Evolutionary conservation across 2,329 filamentous ascomycete genomes (phyloP).

Genomic region (Coniosporium tulheliwenetii): DNA sequence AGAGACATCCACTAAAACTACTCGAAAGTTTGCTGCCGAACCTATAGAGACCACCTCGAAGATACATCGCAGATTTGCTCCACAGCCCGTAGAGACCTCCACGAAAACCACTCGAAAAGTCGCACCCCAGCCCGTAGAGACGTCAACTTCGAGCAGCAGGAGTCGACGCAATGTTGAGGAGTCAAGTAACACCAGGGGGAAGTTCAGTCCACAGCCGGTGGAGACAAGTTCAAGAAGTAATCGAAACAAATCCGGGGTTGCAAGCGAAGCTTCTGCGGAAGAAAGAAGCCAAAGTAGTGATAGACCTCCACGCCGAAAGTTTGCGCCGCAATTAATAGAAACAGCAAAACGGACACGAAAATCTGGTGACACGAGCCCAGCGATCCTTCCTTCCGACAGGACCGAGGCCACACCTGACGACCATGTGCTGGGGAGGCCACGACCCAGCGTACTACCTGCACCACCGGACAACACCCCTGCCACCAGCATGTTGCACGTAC

Average conservation of each 20-base stretch:
- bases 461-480: slow-evolving; percentile 18
- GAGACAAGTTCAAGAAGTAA: slow-evolving; percentile 9
- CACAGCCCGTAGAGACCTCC: slow-evolving; percentile 5
- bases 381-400: slow-evolving; percentile 50
- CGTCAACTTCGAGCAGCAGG: slow-evolving; percentile 6
- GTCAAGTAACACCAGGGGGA: slow-evolving; percentile 1
- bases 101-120: slow-evolving; percentile 9
- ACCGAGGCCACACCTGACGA: slow-evolving; percentile 50
- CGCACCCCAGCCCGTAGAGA: slow-evolving; percentile 17
- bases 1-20: slow-evolving; percentile 14
- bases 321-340: slow-evolving; percentile 69
- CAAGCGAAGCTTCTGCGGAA: not conserved
- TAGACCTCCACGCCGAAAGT: slow-evolving; percentile 29
- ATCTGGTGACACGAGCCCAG: slow-evolving; percentile 46
- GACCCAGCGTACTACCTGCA: slow-evolving; percentile 40
- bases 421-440: slow-evolving; percentile 4
- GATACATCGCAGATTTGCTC: slow-evolving; percentile 3
- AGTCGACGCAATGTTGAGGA: not conserved
- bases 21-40: slow-evolving; percentile 5
- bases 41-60: slow-evolving; percentile 4
- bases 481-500: slow-evolving; percentile 1
- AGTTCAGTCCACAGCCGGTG: slow-evolving; percentile 16
- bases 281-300: not conserved
- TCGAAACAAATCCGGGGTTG: not conserved
- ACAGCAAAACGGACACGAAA: slow-evolving; percentile 58